Evolutionary conservation across 768 basidiomycete genomes (phyloP), one percentile per base, ranked within the genome.

Genomic region (Boletales sp.): DNA sequence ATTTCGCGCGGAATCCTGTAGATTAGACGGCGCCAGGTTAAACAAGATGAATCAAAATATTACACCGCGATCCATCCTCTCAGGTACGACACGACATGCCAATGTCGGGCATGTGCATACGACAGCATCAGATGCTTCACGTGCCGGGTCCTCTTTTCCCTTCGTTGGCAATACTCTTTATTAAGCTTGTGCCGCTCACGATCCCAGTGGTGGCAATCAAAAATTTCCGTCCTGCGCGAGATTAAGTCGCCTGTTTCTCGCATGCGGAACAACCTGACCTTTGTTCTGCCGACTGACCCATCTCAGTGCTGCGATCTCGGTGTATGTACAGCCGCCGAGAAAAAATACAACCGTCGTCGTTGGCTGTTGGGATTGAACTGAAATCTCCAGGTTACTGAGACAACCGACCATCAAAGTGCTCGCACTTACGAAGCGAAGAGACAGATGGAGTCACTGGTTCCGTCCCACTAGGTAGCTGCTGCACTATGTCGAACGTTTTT

Each of bases 271-370:
- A n/a, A 4, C 45, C 27, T 69, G 24, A 83, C 92, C 94, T 77
- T 78, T 80, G 57, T 86, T 87, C 66, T 93, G 92, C 58, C 85
- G 80, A 48, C 83, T 79, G 61, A 95, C 86, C 92, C 93, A 97
- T 65, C 97, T 78, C 57, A 99, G 66, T 7, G 95, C 95, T 34
- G 97, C 86, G 51, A 98, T 93, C 72, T 98, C 97, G 9, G 95
- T 95, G 60, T 90, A 97, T 12, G 97, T 99, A 66, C 94, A 94
- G 5, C 95, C 97, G 24, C 97, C 97, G 30, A 98, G 71, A 80
- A 98, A 97, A 72, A 97, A 97, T 10, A 99, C 89, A 15, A 95
- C 80, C 3, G 93, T 95, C 6, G 87, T 95, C 8, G 83, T 88
- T 3, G 79, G 72, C 59, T 80, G 78, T 53, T 86, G 74, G 1